phyloP scores from a whole-genome alignment of 2,329 filamentous ascomycete genomes.

The Trichoderma sp. region DNA sequence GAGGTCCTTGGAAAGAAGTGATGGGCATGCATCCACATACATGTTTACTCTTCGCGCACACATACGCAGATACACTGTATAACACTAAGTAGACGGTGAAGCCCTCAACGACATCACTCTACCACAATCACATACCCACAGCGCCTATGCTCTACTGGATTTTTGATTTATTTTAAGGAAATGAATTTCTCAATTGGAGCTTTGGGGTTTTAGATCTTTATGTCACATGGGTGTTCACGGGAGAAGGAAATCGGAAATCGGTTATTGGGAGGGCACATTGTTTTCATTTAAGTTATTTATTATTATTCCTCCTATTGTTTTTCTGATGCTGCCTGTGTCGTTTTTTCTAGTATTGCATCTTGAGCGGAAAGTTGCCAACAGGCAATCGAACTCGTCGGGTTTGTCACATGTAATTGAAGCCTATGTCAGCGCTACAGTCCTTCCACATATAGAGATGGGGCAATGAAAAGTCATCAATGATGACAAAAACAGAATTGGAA shows the following conservation, averaged over 20 bases:
- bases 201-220: conserved; percentile 5
- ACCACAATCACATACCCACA: not conserved
- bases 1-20: conserved; percentile 42
- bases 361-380: not conserved
- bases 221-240: not conserved
- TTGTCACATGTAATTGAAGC: not conserved
- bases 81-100: not conserved
- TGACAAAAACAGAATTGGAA: not conserved
- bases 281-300: not conserved
- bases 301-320: not conserved
- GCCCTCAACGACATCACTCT: not conserved
- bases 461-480: not conserved
- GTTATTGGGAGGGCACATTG: not conserved
- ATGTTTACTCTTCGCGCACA: not conserved
- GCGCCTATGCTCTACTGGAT: not conserved
- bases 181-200: not conserved
- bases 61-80: not conserved
- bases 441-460: not conserved
- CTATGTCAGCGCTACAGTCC: not conserved
- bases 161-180: not conserved
- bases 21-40: not conserved
- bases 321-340: not conserved
- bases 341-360: not conserved
- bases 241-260: not conserved
- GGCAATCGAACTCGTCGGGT: not conserved